These are phyloP conservation scores for Inonotus hispidus DNA, from an alignment of 1,284 basidiomycete species.

Conservation along the genomic window DNA sequence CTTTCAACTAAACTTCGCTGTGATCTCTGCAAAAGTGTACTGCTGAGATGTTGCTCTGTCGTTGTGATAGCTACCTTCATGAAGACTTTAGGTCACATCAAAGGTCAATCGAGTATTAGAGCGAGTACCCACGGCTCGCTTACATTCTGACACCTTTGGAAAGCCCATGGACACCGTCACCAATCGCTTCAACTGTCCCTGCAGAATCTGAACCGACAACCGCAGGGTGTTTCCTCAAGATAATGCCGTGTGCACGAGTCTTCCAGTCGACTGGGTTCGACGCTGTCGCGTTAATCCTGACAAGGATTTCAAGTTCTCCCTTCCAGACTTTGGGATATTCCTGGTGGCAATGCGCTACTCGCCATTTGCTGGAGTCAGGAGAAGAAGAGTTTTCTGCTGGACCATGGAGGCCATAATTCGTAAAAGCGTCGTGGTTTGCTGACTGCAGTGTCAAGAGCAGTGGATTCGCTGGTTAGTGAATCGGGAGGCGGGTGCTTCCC, in stretches of 20 bases:
- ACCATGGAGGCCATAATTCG: not conserved
- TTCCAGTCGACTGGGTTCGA: conserved; percentile 40
- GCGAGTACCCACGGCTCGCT: conserved; percentile 19
- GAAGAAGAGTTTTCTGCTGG: conserved; percentile 22
- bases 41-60: conserved; percentile 26
- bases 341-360: conserved; percentile 20
- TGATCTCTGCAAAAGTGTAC: conserved; percentile 23
- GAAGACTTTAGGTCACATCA: conserved; percentile 17
- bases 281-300: conserved; percentile 36
- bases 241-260: conserved; percentile 27
- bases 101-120: not conserved
- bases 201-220: conserved; percentile 55
- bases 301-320: conserved; percentile 36
- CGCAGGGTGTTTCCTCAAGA: conserved; percentile 35
- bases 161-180: conserved; percentile 44
- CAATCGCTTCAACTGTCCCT: conserved; percentile 50
- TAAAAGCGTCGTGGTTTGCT: too few relatives aligned
- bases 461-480: too few relatives aligned
- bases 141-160: conserved; percentile 56
- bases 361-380: conserved; percentile 19
- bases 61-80: conserved; percentile 20
- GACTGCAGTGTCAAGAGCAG: too few relatives aligned
- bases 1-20: conserved; percentile 22
- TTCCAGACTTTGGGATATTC: conserved; percentile 30
- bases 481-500: too few relatives aligned